Percentiles rank a stretch among this genome's conserved stretches.
Conservation (phyloP, 1,139 yeast species). For the Hansenula sp. region DNA sequence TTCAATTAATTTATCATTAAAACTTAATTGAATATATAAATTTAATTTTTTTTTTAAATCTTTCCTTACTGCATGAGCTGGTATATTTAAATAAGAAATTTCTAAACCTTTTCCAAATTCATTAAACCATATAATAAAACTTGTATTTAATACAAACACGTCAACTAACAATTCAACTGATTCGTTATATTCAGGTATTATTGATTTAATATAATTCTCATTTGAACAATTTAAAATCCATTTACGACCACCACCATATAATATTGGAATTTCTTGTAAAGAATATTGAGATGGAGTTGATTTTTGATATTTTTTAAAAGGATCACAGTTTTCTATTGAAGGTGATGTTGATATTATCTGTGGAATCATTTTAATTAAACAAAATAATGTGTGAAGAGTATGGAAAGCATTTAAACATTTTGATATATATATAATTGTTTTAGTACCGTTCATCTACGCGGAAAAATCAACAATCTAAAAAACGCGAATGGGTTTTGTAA, state of each 20-base stretch:
- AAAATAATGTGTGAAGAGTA: no score
- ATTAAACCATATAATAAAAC: slow-evolving; percentile 33
- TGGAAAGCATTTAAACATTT: no score
- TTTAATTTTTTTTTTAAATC: slow-evolving; percentile 8
- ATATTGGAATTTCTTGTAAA: slow-evolving; percentile 27
- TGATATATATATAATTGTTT: no score
- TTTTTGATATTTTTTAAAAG: slow-evolving; percentile 24
- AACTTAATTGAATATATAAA: slow-evolving; percentile 15
- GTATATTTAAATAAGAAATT: slow-evolving; percentile 27
- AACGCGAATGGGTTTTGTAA: no score
- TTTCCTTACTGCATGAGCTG: slow-evolving; percentile 28
- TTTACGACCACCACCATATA: slow-evolving; percentile 38
- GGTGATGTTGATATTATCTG: slow-evolving; percentile 22
- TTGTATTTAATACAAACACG: slow-evolving; percentile 29
- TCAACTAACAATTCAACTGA: slow-evolving; percentile 23
- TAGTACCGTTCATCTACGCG: no score
- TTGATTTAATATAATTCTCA: slow-evolving; percentile 6
- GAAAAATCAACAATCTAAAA: no score
- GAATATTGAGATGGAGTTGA: slow-evolving; percentile 26
- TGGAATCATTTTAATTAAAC: no score
- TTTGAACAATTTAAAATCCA: slow-evolving; percentile 14
- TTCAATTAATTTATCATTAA: slow-evolving; percentile 23
- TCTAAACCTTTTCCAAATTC: slow-evolving; percentile 29
- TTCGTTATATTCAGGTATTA: no score
- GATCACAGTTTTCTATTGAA: slow-evolving; percentile 30